Evolutionary conservation across 2,329 filamentous ascomycete species (phyloP).

Genomic region (Trichoderma hamatum): DNA sequence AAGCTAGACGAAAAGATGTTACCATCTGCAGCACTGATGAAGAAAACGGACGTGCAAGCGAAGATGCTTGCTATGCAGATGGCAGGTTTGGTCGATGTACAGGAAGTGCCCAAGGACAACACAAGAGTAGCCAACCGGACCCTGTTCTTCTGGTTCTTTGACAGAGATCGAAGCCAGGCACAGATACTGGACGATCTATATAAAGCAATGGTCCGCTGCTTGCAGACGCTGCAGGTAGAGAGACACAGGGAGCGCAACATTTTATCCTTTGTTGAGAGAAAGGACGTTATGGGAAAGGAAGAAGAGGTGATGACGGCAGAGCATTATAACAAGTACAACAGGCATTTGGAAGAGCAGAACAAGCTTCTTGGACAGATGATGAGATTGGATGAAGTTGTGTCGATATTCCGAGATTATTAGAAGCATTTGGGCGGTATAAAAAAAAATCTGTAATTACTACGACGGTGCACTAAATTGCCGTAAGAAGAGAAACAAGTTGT

Average conservation of each 20-base stretch:
- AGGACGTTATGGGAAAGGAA: constrained; percentile 82
- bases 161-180: constrained; percentile 69
- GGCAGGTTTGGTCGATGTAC: constrained; percentile 83
- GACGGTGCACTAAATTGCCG: background rate
- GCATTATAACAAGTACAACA: constrained; percentile 67
- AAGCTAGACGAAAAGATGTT: constrained; percentile 95
- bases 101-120: constrained; percentile 90
- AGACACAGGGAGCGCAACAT: constrained; percentile 71
- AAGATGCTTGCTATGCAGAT: constrained; percentile 86
- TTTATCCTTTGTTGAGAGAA: constrained; percentile 79
- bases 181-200: constrained; percentile 80
- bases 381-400: constrained; percentile 82
- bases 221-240: constrained; percentile 80
- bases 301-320: constrained; percentile 75
- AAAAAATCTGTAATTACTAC: background rate
- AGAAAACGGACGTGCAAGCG: constrained; percentile 80
- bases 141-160: constrained; percentile 91
- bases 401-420: constrained; percentile 78
- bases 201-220: constrained; percentile 82
- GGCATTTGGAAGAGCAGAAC: constrained; percentile 66
- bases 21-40: constrained; percentile 78
- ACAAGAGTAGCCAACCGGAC: constrained; percentile 80
- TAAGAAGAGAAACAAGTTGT: background rate
- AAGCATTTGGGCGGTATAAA: background rate
- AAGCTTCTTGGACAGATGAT: constrained; percentile 78